A percentile compares a stretch with the other conserved stretches of the same genome.
Conservation (phyloP, 2,329 filamentous ascomycete species). For the Macrophomina pseudophaseolina region DNA sequence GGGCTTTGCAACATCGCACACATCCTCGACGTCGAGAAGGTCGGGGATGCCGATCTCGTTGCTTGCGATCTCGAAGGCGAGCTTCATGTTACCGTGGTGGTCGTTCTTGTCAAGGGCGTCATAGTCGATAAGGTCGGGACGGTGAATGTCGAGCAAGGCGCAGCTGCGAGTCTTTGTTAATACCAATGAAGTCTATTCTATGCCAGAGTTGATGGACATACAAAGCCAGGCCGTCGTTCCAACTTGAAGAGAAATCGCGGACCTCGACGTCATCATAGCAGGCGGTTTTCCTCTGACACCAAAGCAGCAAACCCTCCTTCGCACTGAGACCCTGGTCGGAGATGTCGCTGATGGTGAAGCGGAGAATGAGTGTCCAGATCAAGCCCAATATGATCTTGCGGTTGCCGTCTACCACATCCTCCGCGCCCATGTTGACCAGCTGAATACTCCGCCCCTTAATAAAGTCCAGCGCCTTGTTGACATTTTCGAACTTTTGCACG, state of each 20-base stretch:
- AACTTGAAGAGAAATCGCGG: constrained; percentile 90
- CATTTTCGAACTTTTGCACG: constrained; percentile 97
- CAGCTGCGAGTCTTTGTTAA: constrained; percentile 57
- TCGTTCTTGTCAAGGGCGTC: constrained; percentile 92
- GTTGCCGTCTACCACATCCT: constrained; percentile 98
- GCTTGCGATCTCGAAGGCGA: constrained; percentile 94
- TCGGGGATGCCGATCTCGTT: constrained; percentile 97
- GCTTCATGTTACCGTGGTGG: constrained; percentile 95
- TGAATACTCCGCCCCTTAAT: constrained; percentile 90
- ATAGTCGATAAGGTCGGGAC: constrained; percentile 96
- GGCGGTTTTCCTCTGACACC: constrained; percentile 98
- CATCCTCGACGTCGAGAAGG: constrained; percentile 95
- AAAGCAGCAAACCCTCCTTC: constrained; percentile 91
- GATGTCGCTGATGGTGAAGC: constrained; percentile 98
- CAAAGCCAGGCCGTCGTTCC: constrained; percentile 97
- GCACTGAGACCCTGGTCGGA: constrained; percentile 97
- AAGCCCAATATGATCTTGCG: constrained; percentile 95
- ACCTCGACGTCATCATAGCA: constrained; percentile 98
- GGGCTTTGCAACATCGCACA: constrained; percentile 93
- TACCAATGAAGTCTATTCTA: background rate
- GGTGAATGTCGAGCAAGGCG: constrained; percentile 93
- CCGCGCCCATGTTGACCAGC: constrained; percentile 97
- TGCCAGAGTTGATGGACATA: constrained; percentile 34
- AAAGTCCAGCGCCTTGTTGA: constrained; percentile 92
- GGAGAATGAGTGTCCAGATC: constrained; percentile 97